Evolutionary conservation across 257 asterid species (phyloP).

Genomic region (Fraxinus quadrangulata): DNA sequence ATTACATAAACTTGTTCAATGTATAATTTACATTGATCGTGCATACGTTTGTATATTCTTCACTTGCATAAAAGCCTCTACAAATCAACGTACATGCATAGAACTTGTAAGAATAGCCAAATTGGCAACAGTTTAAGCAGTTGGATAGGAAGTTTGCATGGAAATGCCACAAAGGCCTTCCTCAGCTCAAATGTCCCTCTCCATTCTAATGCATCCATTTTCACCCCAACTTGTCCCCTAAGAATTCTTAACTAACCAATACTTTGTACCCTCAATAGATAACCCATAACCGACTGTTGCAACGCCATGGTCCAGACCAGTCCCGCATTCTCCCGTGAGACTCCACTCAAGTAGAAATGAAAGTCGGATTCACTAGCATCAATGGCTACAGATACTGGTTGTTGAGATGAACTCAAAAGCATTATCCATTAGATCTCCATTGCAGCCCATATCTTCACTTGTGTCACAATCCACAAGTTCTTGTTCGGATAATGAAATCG

Average conservation of each 20-base stretch:
- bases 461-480: too few species aligned
- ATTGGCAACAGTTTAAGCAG: not conserved
- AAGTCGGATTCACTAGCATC: constrained; percentile 39
- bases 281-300: constrained; percentile 42
- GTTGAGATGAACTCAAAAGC: constrained; percentile 4
- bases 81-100: too few species aligned
- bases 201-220: constrained; percentile 34
- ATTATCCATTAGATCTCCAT: too few species aligned
- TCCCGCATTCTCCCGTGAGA: constrained; percentile 43
- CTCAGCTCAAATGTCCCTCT: too few species aligned
- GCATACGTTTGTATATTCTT: not conserved
- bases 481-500: constrained; percentile 12
- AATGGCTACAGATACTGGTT: constrained; percentile 40
- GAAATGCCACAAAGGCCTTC: too few species aligned
- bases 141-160: constrained; percentile 25
- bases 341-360: constrained; percentile 38
- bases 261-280: constrained; percentile 34
- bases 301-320: constrained; percentile 43
- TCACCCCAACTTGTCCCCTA: constrained; percentile 49
- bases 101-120: too few species aligned
- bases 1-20: too few species aligned
- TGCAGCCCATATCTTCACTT: too few species aligned
- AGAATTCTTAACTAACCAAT: constrained; percentile 50
- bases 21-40: not conserved
- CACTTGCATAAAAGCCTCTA: too few species aligned